Percentiles rank a stretch among this genome's conserved stretches.
Conservation (phyloP, 2,329 filamentous ascomycete genomes). For the Fusarium tricinctum region DNA sequence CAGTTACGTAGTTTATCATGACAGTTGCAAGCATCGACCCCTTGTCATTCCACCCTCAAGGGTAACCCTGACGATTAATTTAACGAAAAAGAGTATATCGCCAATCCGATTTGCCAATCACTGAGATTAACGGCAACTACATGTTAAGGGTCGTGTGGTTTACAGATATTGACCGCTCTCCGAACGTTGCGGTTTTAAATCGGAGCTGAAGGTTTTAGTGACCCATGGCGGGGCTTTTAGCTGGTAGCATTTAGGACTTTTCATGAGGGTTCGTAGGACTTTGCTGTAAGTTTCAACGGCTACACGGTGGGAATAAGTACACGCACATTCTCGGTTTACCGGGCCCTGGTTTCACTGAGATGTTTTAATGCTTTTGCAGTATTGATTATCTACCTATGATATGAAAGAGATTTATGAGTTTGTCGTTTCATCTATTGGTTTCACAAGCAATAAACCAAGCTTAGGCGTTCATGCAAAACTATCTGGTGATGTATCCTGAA, state of each 20-base stretch:
- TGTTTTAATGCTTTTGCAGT: slow-evolving; percentile 2
- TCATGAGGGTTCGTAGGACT: slow-evolving; percentile 28
- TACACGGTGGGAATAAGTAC: slow-evolving; percentile 28
- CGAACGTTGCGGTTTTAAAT: slow-evolving; percentile 32
- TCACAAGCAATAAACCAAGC: slow-evolving; percentile 26
- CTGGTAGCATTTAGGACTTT: slow-evolving; percentile 19
- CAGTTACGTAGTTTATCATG: slow-evolving; percentile 7
- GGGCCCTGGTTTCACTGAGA: not conserved
- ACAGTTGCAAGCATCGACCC: slow-evolving; percentile 10
- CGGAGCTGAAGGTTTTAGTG: slow-evolving; percentile 9
- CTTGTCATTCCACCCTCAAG: slow-evolving; percentile 33
- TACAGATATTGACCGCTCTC: slow-evolving; percentile 27
- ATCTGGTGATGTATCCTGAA: slow-evolving; percentile 21
- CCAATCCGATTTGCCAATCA: slow-evolving; percentile 28
- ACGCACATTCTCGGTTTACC: slow-evolving; percentile 3
- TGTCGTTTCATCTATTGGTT: slow-evolving; percentile 35
- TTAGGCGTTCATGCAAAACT: slow-evolving; percentile 21
- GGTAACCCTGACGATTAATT: slow-evolving; percentile 39
- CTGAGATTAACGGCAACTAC: slow-evolving; percentile 38
- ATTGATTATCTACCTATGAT: not conserved
- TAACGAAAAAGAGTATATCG: slow-evolving; percentile 16
- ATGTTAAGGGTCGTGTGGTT: slow-evolving; percentile 25
- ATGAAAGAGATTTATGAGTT: slow-evolving; percentile 3
- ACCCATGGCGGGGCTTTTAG: slow-evolving; percentile 18
- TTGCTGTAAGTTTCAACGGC: not conserved